A percentile compares a stretch with the other conserved stretches of the same genome.
Conservation (phyloP, 1,139 yeast genomes). For the Sugiyamaella grinbergsii region DNA sequence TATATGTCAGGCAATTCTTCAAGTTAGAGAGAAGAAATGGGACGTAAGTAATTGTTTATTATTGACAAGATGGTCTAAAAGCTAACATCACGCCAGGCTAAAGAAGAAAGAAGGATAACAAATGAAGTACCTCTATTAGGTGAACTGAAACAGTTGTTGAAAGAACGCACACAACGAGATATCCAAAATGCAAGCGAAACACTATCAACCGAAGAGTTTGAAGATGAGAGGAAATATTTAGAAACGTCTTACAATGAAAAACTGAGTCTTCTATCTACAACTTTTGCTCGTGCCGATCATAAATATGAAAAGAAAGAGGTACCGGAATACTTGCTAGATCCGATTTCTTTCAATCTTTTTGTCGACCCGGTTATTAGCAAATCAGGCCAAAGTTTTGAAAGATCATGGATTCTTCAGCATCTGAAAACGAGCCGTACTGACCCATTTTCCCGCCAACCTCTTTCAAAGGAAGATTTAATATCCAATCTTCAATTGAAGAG, state of each 20-base stretch:
- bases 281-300: conserved; percentile 38
- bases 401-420: conserved; percentile 47
- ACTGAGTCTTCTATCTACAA: conserved; percentile 35
- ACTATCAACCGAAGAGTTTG: conserved; percentile 28
- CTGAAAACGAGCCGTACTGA: conserved; percentile 46
- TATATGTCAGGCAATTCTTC: conserved; percentile 38
- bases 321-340: conserved; percentile 52
- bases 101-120: conserved; percentile 33
- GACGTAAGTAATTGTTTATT: conserved; percentile 19
- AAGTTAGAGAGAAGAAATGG: conserved; percentile 39
- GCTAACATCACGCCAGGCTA: conserved; percentile 12
- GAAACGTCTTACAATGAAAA: conserved; percentile 37
- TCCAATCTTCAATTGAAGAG: conserved; percentile 51
- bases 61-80: background rate
- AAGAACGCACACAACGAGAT: conserved; percentile 32
- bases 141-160: conserved; percentile 38
- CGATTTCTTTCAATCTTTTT: conserved; percentile 51
- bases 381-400: conserved; percentile 54
- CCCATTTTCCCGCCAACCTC: conserved; percentile 48
- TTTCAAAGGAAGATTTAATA: conserved; percentile 46
- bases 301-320: conserved; percentile 39
- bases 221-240: conserved; percentile 35
- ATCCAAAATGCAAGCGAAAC: conserved; percentile 31
- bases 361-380: conserved; percentile 54
- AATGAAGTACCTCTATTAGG: conserved; percentile 38